phyloP scores from a whole-genome alignment of 2,329 filamentous ascomycete species.

The Neoarthrinium moseri region DNA sequence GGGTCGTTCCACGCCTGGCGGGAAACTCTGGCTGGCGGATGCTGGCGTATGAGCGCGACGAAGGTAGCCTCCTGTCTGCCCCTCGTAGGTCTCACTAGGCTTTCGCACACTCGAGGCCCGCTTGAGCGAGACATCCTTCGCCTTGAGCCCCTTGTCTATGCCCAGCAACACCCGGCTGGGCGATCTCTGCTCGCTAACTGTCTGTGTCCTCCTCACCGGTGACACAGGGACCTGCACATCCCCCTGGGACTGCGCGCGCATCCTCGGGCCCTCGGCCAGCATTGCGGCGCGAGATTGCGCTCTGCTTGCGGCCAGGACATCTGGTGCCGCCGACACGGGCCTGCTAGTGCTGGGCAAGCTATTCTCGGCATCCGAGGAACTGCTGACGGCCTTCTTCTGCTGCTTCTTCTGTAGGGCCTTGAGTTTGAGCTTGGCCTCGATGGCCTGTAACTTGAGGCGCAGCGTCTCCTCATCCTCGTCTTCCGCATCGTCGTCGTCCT shows the following conservation, averaged over 20 bases:
- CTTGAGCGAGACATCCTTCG: constrained; percentile 80
- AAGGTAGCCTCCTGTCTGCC: constrained; percentile 37
- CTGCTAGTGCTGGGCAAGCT: not conserved
- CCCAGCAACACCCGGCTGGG: constrained; percentile 79
- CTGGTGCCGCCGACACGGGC: constrained; percentile 14
- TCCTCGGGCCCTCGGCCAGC: constrained; percentile 13
- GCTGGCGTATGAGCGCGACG: constrained; percentile 41
- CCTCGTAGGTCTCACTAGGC: constrained; percentile 23
- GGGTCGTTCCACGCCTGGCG: constrained; percentile 33
- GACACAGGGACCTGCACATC: constrained; percentile 73
- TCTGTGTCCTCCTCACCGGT: constrained; percentile 62
- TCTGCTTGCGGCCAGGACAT: constrained; percentile 16
- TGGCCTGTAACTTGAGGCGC: constrained; percentile 80
- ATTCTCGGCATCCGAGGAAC: constrained; percentile 1
- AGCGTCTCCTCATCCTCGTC: constrained; percentile 89
- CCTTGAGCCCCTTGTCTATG: constrained; percentile 84
- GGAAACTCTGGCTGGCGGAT: constrained; percentile 20
- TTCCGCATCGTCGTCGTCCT: constrained; percentile 49
- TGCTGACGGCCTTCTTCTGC: constrained; percentile 9
- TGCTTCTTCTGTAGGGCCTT: constrained; percentile 71
- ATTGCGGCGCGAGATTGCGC: constrained; percentile 17
- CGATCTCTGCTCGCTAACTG: constrained; percentile 60
- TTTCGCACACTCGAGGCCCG: constrained; percentile 57
- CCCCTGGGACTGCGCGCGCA: constrained; percentile 28
- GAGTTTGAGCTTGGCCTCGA: constrained; percentile 82